These are phyloP conservation scores for carrot (Daucus carota) DNA, from an alignment of 129 eudicot species.

Conservation along the genomic window DH1_v3.0 NC_030381.2:31022501-31023000, in stretches of 20 bases:
- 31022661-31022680: constrained; percentile 72
- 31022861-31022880: too few species aligned
- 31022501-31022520: not conserved
- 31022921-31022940: not conserved
- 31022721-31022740: constrained; percentile 99
- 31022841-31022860: too few species aligned
- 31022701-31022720: constrained; percentile 74
- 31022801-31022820: not conserved
- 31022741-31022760: constrained; percentile 30
- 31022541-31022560: too few species aligned
- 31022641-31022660: constrained; percentile 85
- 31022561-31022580: too few species aligned
- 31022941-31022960: not conserved
- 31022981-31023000: not conserved
- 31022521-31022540: not conserved
- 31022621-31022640: constrained; percentile 60
- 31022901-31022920: too few species aligned
- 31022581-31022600: too few species aligned
- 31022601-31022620: constrained; percentile 28
- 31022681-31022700: constrained; percentile 87
- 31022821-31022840: too few species aligned
- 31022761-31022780: not conserved
- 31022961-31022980: not conserved
- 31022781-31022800: not conserved
- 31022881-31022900: too few species aligned